Evolutionary conservation across 768 basidiomycete genomes (phyloP).

Genomic region (Porpolomopsis calyptriformis): DNA sequence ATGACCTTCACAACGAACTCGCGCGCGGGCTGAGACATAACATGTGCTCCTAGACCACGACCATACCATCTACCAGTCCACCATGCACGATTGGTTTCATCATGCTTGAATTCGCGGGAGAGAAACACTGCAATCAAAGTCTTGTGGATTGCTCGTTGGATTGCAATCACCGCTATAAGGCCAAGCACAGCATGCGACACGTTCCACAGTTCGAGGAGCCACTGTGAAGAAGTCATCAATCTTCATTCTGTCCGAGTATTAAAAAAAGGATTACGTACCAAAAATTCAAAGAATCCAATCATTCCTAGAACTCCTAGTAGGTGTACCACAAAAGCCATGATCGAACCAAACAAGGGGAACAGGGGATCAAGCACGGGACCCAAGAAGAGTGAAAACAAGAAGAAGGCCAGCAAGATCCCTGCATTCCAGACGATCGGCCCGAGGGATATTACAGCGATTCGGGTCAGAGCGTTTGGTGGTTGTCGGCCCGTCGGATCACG

Average conservation of each 20-base stretch:
- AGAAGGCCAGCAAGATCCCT: conserved; percentile 73
- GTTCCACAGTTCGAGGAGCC: conserved; percentile 92
- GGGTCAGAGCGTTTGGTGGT: conserved; percentile 77
- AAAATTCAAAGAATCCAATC: conserved; percentile 92
- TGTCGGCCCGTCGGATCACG: conserved; percentile 46
- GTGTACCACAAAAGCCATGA: conserved; percentile 88
- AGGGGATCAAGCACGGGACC: conserved; percentile 81
- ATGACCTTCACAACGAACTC: conserved; percentile 98
- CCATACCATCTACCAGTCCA: conserved; percentile 99
- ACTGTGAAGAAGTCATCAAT: conserved; percentile 34
- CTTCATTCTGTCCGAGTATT: neutral
- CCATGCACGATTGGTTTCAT: conserved; percentile 97
- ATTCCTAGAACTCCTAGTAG: conserved; percentile 72
- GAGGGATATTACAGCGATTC: conserved; percentile 85
- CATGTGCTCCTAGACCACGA: conserved; percentile 79
- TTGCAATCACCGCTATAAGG: conserved; percentile 79
- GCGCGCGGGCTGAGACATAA: conserved; percentile 94
- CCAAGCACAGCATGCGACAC: conserved; percentile 89
- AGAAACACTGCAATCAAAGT: conserved; percentile 88
- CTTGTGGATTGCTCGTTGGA: conserved; percentile 91
- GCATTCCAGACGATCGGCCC: conserved; percentile 97
- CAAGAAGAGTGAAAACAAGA: conserved; percentile 84
- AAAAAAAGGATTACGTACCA: conserved; percentile 45
- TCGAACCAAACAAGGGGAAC: conserved; percentile 83
- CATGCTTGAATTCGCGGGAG: conserved; percentile 97